Base-by-base conservation (phyloP, 2,329 filamentous ascomycete species). In the Drechmeria coniospora region DNA sequence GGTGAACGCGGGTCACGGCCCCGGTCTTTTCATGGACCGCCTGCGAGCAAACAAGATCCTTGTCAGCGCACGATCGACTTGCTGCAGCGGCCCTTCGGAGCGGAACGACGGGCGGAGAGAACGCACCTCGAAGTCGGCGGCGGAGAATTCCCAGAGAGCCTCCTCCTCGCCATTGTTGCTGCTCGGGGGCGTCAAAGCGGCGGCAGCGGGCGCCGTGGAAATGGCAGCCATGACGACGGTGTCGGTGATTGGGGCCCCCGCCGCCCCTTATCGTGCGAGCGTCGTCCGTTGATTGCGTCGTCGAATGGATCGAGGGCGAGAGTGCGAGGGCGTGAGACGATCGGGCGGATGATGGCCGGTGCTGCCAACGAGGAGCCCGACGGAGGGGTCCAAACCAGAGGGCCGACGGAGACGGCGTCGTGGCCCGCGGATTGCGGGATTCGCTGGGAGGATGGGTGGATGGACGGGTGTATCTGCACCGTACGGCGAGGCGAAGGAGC, bases 191-290 rank as follows among this genome's bases (percentile, higher is more conserved):
- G 57, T 60, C 33, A 69, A 49, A 25, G 54, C 51, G 30, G 61
- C 56, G 34, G 60, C 54, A 28, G 60, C 54, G 36, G 58, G 57
- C 35, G 53, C 54, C 38, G 63, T 51, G 38, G 65, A 63, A 48
- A 70, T 59, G 44, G 62, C 56, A 42, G 65, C 59, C 66, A 69
- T 70, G 36, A 33, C 35, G 35, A 35, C 28, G 35, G 28, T 33
- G 24, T 28, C 31, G 28, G 36, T 26, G 32, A 31, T 28, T 28
- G 27, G 29, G 40, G 40, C 38, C 36, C 45, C 46, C 45, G 38
- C 44, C 35, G 41, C 41, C 46, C 42, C 36, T 40, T 39, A 34
- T 35, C 25, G 21, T 20, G 18, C 28, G 28, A 25, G 25, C n/a
- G n/a, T n/a, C n/a, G n/a, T n/a, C n/a, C n/a, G n/a, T n/a, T n/a